Evolutionary conservation across 441 rosid genomes (phyloP).

Genomic region (Bruguiera hainesii): DNA sequence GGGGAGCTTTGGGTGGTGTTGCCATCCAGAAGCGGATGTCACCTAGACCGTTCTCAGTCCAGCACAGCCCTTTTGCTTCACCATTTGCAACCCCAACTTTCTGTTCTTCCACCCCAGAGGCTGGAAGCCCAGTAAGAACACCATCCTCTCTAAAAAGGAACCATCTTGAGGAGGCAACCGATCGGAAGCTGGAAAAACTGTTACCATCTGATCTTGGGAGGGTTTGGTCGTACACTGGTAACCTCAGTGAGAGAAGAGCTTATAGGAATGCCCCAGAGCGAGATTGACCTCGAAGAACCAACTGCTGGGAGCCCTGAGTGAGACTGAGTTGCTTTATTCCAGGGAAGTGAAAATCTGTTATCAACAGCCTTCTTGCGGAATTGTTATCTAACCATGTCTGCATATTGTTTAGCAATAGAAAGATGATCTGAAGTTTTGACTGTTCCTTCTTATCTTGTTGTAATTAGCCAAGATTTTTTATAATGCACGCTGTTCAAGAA

Average conservation of each 20-base stretch:
- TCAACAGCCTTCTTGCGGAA: conserved; percentile 6
- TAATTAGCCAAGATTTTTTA: conserved; percentile 13
- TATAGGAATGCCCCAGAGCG: conserved; percentile 79
- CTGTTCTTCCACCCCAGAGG: conserved; percentile 52
- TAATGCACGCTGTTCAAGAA: not conserved
- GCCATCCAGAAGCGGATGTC: conserved; percentile 72
- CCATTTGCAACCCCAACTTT: conserved; percentile 72
- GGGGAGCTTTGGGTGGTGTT: conserved; percentile 53
- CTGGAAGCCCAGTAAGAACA: conserved; percentile 67
- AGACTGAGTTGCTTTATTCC: not conserved
- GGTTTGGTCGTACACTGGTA: conserved; percentile 76
- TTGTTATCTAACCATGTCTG: conserved; percentile 31
- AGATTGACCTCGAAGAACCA: conserved; percentile 39
- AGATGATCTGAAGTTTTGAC: conserved; percentile 33
- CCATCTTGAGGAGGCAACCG: conserved; percentile 34
- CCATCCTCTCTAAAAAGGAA: conserved; percentile 38
- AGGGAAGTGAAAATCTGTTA: not conserved
- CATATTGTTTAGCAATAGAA: conserved; percentile 36
- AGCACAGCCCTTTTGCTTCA: conserved; percentile 59
- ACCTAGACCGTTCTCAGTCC: conserved; percentile 68
- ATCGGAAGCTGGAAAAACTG: conserved; percentile 35
- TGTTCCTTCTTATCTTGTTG: conserved; percentile 12
- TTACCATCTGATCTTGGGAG: conserved; percentile 48
- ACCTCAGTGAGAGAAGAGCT: conserved; percentile 58
- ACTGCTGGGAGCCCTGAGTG: not conserved